These are phyloP conservation scores for Pulveroboletus sp. DNA, from an alignment of 768 basidiomycete species.

Conservation along the genomic window DNA sequence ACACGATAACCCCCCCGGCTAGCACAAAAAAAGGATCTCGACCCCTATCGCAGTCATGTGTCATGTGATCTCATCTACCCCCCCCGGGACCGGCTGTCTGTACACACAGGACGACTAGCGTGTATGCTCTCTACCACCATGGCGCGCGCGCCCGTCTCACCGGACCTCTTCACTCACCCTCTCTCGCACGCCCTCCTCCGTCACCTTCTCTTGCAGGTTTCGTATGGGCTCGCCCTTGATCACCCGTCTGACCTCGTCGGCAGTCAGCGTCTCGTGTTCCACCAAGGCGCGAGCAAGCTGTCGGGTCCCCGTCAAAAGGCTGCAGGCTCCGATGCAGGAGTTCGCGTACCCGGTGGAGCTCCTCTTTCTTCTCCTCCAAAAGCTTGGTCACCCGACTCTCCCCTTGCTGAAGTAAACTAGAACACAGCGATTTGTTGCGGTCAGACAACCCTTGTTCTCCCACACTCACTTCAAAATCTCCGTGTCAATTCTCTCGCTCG, in stretches of 20 bases:
- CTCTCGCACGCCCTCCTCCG: conserved; percentile 38
- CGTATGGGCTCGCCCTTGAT: conserved; percentile 80
- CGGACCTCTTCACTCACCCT: no score
- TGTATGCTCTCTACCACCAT: no score
- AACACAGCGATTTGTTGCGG: background rate
- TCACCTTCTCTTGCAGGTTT: conserved; percentile 58
- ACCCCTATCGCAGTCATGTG: no score
- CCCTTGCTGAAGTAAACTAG: conserved; percentile 61
- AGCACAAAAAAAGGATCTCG: no score
- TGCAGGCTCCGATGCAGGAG: background rate
- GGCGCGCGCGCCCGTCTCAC: no score
- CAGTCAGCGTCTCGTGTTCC: conserved; percentile 89
- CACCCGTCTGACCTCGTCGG: conserved; percentile 81
- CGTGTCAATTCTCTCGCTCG: conserved; percentile 80
- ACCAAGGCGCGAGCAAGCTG: conserved; percentile 89
- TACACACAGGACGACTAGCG: no score
- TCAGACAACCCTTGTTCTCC: background rate
- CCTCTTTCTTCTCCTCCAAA: conserved; percentile 61
- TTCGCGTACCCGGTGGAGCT: conserved; percentile 64
- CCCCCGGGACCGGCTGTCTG: no score
- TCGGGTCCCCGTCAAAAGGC: background rate
- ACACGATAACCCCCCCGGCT: no score
- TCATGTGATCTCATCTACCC: no score
- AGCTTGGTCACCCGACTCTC: conserved; percentile 62
- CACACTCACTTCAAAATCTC: conserved; percentile 73